These are phyloP conservation scores for Chamaecyparis obtusa DNA, from an alignment of 75 land plant species.

Conservation along the genomic window DNA sequence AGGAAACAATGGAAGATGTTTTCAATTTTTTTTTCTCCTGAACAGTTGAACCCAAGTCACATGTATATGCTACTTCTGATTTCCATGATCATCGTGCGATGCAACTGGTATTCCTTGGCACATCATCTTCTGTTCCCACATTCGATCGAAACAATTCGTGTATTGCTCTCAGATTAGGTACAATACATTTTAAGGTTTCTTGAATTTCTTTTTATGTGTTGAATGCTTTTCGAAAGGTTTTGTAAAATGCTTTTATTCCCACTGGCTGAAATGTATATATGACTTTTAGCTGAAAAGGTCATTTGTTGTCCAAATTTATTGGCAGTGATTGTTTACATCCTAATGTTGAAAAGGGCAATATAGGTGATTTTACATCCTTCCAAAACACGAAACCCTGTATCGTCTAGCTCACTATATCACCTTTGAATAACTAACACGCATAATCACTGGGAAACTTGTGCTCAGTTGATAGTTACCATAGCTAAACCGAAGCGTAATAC, in stretches of 20 bases:
- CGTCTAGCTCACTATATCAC: neutral
- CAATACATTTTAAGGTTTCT: constrained; percentile 3
- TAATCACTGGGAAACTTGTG: neutral
- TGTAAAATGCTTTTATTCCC: neutral
- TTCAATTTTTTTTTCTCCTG: neutral
- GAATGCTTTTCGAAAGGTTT: neutral
- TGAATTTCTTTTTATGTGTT: neutral
- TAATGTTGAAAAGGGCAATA: neutral
- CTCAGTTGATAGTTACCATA: neutral
- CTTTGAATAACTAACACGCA: neutral
- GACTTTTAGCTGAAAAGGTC: neutral
- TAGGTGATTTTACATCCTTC: neutral
- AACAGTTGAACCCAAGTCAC: neutral
- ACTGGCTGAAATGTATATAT: neutral
- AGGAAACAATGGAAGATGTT: neutral
- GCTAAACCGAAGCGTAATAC: neutral
- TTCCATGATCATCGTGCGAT: constrained; percentile 35
- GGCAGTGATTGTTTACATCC: neutral
- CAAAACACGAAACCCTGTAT: neutral
- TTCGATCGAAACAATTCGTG: constrained; percentile 37
- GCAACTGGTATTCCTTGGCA: constrained; percentile 44
- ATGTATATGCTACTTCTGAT: constrained; percentile 14
- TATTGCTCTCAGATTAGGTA: constrained; percentile 40
- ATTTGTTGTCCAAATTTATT: neutral
- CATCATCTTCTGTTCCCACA: constrained; percentile 44